Evolutionary conservation across 805 yeast genomes (phyloP).

Genomic region (baker's yeast (Saccharomyces cerevisiae)): DNA sequence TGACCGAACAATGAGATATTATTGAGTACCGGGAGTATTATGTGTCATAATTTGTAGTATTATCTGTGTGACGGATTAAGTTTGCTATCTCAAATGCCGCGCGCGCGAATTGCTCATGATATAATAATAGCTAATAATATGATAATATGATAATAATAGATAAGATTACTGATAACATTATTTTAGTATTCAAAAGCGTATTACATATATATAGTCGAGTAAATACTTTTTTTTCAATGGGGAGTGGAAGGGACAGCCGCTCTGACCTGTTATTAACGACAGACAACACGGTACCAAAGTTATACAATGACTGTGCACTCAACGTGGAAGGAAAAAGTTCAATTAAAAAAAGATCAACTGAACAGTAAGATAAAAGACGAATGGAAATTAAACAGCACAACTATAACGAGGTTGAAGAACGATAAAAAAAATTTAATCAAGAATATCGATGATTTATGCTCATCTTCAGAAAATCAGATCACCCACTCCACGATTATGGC

Average conservation of each 20-base stretch:
- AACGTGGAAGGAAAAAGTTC: conserved; percentile 12
- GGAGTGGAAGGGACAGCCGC: not conserved
- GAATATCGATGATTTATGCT: conserved; percentile 9
- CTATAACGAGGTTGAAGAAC: conserved; percentile 2
- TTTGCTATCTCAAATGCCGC: not conserved
- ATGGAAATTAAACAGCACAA: conserved; percentile 13
- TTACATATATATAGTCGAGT: not conserved
- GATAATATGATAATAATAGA: not conserved
- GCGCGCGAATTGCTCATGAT: not conserved
- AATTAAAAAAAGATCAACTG: conserved; percentile 10
- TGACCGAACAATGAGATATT: not conserved
- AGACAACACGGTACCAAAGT: not conserved
- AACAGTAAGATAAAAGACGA: conserved; percentile 11
- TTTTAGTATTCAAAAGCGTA: not conserved
- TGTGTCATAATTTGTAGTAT: not conserved
- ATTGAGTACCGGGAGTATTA: not conserved
- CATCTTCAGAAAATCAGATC: conserved; percentile 12
- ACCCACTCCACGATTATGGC: conserved; percentile 13
- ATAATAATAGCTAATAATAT: no score
- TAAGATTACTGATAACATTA: not conserved
- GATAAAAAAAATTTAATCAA: conserved; percentile 8
- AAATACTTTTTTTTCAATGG: not conserved
- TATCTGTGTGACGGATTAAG: not conserved
- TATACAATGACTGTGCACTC: not conserved
- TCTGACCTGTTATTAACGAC: not conserved